phyloP scores from a whole-genome alignment of 176 grass and related monocot genomes.

The Chloris gayana region DNA sequence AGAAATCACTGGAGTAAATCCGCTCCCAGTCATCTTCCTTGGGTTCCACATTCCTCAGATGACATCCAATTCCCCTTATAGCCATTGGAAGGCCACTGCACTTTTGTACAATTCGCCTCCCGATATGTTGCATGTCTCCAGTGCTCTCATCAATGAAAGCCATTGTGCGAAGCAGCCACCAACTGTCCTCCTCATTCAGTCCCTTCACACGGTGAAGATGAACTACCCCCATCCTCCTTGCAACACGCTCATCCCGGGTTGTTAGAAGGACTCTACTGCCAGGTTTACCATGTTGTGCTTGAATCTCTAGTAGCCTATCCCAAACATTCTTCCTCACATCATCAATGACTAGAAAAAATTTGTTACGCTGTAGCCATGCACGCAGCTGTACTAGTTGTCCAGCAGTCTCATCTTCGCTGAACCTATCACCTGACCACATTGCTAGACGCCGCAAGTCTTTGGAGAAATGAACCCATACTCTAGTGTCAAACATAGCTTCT shows the following conservation, averaged over 20 bases:
- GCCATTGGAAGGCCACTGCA: constrained; percentile 65
- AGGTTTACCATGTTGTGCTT: constrained; percentile 31
- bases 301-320: constrained; percentile 37
- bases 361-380: constrained; percentile 35
- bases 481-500: constrained; percentile 4
- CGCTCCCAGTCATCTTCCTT: constrained; percentile 47
- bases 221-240: constrained; percentile 27
- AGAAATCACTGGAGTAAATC: constrained; percentile 35
- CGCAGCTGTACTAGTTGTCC: constrained; percentile 11
- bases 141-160: constrained; percentile 23
- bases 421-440: constrained; percentile 46
- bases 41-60: constrained; percentile 42
- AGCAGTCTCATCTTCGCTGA: constrained; percentile 13
- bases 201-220: constrained; percentile 44
- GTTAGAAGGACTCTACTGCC: constrained; percentile 61
- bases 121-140: constrained; percentile 48
- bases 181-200: constrained; percentile 50
- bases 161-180: constrained; percentile 52
- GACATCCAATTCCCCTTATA: constrained; percentile 53
- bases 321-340: constrained; percentile 52
- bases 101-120: constrained; percentile 56
- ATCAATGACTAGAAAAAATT: constrained; percentile 60
- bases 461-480: constrained; percentile 50
- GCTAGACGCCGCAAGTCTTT: constrained; percentile 31
- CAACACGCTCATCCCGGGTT: constrained; percentile 43